Evolutionary conservation across 2,329 filamentous ascomycete species (phyloP), one percentile per base, ranked within the genome.

Genomic region (Colletotrichum liaoningense): DNA sequence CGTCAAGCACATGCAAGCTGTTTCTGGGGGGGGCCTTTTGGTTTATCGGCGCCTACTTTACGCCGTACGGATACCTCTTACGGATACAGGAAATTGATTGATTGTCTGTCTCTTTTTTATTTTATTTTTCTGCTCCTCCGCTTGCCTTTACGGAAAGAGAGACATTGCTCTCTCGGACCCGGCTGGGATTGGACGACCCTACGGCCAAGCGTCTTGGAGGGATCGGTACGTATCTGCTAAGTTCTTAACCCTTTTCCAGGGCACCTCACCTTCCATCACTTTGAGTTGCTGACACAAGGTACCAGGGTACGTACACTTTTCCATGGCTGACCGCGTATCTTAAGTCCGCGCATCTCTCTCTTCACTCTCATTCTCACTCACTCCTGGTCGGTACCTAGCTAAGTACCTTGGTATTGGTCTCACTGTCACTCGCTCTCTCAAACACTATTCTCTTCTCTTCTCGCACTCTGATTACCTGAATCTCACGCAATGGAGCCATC

Each of bases 1-100:
- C n/a, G 42, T 49, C 42, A 49, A 49, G 42, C 42, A 49, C 42
- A 49, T 49, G 42, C 52, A 54, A 42, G 60, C 60, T 35, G 28
- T 14, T 33, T 22, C 38, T 59, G 54, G 42, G 55, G 24, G 12
- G 22, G 11, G 9, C 9, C 9, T 26, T 52, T 63, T 54, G 69
- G 35, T 68, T 63, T 54, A 68, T 72, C 57, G 57, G 64, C 35
- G 49, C 26, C 26, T n/a, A 49, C 9, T 33, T 33, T 33, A 11
- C 19, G 16, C 42, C 42, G 42, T 30, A 52, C 28, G 16, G 42
- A 19, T 49, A 42, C 38, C 38, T 42, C 5, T 19, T 42, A 42
- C 38, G 16, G 42, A 49, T n/a, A n/a, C 42, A 49, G 42, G 16
- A 49, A 49, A 49, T n/a, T n/a, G 42, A 49, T 4, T 49, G 9